Evolutionary conservation across 1,284 basidiomycete genomes (phyloP).

Genomic region (Irpex sp.): DNA sequence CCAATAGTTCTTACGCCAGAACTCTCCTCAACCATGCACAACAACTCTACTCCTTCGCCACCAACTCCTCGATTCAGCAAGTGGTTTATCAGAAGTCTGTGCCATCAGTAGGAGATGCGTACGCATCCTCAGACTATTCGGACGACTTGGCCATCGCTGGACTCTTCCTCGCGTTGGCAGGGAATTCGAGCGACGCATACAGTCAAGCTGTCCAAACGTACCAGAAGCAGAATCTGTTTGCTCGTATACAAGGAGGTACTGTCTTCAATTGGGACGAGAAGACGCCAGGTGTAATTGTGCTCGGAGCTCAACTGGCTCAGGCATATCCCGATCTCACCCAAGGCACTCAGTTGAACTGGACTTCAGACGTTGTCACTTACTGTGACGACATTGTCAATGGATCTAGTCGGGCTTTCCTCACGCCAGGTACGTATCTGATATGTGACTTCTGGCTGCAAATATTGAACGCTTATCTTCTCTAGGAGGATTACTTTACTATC

Average conservation of each 20-base stretch:
- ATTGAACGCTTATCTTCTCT: background rate
- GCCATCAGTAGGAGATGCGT: constrained; percentile 58
- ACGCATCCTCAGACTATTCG: constrained; percentile 65
- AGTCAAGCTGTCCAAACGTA: constrained; percentile 64
- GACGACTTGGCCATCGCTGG: constrained; percentile 74
- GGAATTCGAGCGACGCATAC: constrained; percentile 57
- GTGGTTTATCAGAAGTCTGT: constrained; percentile 61
- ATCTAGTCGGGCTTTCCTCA: constrained; percentile 46
- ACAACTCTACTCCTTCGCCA: constrained; percentile 68
- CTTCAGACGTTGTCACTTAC: constrained; percentile 65
- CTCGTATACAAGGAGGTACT: constrained; percentile 31
- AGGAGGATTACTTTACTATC: constrained; percentile 78
- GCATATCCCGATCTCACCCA: constrained; percentile 42
- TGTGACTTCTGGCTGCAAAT: background rate
- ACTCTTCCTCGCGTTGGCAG: constrained; percentile 70
- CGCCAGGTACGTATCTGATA: constrained; percentile 37
- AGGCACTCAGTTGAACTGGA: constrained; percentile 50
- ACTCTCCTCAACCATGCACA: constrained; percentile 70
- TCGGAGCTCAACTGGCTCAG: constrained; percentile 65
- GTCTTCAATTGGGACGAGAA: constrained; percentile 92
- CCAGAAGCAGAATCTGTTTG: constrained; percentile 48
- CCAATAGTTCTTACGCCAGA: constrained; percentile 67
- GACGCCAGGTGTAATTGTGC: constrained; percentile 66
- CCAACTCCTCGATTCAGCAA: constrained; percentile 53
- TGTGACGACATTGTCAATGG: constrained; percentile 69